Evolutionary conservation across 2,329 filamentous ascomycete genomes (phyloP).

Genomic region (Falciphora oryzae): DNA sequence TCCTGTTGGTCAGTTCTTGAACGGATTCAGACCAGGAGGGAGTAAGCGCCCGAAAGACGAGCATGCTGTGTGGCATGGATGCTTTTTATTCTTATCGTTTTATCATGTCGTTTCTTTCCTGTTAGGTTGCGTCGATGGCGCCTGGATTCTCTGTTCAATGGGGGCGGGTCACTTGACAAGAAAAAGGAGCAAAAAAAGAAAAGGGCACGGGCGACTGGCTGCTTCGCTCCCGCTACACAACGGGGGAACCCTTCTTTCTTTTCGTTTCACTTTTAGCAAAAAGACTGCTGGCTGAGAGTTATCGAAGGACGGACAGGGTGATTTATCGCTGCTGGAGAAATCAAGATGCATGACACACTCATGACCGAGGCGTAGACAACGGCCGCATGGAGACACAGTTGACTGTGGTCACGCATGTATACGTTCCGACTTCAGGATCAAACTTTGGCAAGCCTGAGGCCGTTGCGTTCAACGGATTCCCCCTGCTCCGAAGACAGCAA

Average conservation of each 20-base stretch:
- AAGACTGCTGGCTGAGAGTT: background rate
- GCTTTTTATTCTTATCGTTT: conserved; percentile 1
- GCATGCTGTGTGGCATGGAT: background rate
- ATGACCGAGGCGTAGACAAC: background rate
- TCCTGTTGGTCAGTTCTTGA: background rate
- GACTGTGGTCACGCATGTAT: too few relatives aligned
- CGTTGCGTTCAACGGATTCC: too few relatives aligned
- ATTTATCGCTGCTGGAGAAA: background rate
- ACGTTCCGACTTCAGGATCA: too few relatives aligned
- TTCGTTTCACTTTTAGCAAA: background rate
- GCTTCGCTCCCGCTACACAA: background rate
- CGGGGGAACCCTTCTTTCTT: background rate
- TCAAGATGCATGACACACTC: background rate
- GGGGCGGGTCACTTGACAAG: conserved; percentile 5
- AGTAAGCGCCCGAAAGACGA: background rate
- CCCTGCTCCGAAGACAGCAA: too few relatives aligned
- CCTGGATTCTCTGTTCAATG: background rate
- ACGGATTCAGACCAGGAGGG: conserved; percentile 2
- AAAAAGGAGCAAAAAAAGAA: conserved; percentile 7
- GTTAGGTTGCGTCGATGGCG: background rate
- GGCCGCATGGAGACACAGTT: background rate
- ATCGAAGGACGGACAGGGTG: background rate
- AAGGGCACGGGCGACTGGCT: conserved; percentile 7
- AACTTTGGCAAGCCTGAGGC: too few relatives aligned
- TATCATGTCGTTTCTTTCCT: conserved; percentile 2